These are phyloP conservation scores for Alternaria ventricosa DNA, from an alignment of 2,329 filamentous ascomycete genomes.

Conservation along the genomic window DNA sequence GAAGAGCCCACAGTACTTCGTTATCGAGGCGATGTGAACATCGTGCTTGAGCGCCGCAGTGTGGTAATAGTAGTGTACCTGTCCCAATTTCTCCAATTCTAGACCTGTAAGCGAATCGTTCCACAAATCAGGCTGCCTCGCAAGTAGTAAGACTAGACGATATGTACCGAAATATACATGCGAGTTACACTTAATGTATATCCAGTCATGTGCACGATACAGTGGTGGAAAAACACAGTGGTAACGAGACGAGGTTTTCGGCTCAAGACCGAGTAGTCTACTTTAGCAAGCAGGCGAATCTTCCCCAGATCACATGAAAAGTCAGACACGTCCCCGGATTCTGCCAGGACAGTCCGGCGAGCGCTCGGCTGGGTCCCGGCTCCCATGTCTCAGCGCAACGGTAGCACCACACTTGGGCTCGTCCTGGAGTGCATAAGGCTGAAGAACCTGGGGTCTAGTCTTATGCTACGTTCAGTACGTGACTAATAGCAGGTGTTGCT, in stretches of 20 bases:
- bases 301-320: constrained; percentile 12
- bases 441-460: constrained; percentile 32
- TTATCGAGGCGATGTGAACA: constrained; percentile 52
- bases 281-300: neutral
- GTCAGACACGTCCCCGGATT: constrained; percentile 18
- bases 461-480: constrained; percentile 12
- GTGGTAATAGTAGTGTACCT: neutral
- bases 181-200: neutral
- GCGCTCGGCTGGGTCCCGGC: constrained; percentile 10
- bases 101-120: neutral
- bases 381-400: constrained; percentile 20
- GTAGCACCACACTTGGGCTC: constrained; percentile 18
- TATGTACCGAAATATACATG: neutral
- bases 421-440: constrained; percentile 41
- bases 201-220: too few relatives aligned
- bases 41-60: constrained; percentile 53
- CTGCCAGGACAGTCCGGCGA: constrained; percentile 14
- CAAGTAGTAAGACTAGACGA: neutral
- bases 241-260: neutral
- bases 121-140: neutral
- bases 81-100: neutral
- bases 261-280: neutral
- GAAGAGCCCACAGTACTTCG: constrained; percentile 56
- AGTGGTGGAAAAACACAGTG: too few relatives aligned
- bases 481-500: constrained; percentile 6